phyloP scores from a whole-genome alignment of 768 basidiomycete genomes.

The Agaricus subrufescens region DNA sequence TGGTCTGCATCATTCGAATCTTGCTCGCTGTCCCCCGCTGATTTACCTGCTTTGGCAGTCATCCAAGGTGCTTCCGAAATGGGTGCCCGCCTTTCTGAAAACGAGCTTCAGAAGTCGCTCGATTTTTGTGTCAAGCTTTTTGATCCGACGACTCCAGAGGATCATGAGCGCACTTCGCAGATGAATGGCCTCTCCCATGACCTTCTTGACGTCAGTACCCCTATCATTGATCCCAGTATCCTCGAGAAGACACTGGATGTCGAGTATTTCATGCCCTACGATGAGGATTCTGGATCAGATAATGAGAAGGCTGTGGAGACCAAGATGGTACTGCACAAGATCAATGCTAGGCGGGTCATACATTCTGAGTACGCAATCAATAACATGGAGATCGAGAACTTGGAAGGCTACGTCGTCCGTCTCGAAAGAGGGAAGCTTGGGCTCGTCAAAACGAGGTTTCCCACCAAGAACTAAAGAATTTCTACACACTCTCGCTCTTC shows the following conservation, averaged over 20 bases:
- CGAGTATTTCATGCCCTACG: conserved; percentile 16
- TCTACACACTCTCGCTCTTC: neutral
- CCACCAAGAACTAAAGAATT: neutral
- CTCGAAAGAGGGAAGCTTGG: conserved; percentile 55
- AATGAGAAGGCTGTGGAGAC: conserved; percentile 35
- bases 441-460: conserved; percentile 24
- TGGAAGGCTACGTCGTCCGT: conserved; percentile 55
- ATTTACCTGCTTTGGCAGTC: conserved; percentile 35
- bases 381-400: conserved; percentile 61
- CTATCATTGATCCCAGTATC: conserved; percentile 39
- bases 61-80: conserved; percentile 80
- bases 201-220: conserved; percentile 50
- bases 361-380: conserved; percentile 66
- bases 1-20: conserved; percentile 28
- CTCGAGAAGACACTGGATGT: conserved; percentile 28
- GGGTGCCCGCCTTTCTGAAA: conserved; percentile 65
- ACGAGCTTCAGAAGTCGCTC: conserved; percentile 68
- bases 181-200: conserved; percentile 25
- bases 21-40: neutral
- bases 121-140: conserved; percentile 77
- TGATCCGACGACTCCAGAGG: conserved; percentile 61
- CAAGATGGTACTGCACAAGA: conserved; percentile 56
- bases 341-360: conserved; percentile 66
- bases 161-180: conserved; percentile 39
- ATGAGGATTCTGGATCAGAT: conserved; percentile 23